Evolutionary conservation across 345 rosid species (phyloP).

Genomic region (Durio zibethinus): DNA sequence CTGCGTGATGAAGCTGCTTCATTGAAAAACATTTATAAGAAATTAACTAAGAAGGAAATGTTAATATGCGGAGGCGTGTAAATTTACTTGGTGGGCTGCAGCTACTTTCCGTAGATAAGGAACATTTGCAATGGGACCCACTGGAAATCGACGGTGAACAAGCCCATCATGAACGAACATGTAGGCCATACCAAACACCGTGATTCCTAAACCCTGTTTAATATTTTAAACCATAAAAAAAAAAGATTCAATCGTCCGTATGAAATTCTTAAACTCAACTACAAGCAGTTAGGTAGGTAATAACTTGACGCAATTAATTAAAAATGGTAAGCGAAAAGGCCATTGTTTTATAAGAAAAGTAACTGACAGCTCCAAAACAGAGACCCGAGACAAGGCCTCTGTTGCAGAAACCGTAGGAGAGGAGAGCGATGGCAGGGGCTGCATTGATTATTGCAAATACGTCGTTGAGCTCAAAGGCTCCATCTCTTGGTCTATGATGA

Average conservation of each 20-base stretch:
- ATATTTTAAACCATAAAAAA: not conserved
- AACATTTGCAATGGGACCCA: conserved; percentile 61
- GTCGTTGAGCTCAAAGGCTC: conserved; percentile 61
- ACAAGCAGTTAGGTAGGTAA: too few relatives aligned
- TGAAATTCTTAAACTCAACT: too few relatives aligned
- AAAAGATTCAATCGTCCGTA: too few relatives aligned
- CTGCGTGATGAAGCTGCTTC: conserved; percentile 56
- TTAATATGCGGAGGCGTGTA: not conserved
- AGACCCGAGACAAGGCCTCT: conserved; percentile 56
- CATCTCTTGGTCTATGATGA: conserved; percentile 60
- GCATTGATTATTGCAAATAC: conserved; percentile 58
- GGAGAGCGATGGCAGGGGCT: conserved; percentile 51
- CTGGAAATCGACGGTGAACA: conserved; percentile 69
- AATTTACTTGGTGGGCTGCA: conserved; percentile 58
- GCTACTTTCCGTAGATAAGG: conserved; percentile 59
- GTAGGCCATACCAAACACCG: conserved; percentile 70
- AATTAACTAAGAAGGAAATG: not conserved
- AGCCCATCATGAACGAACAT: conserved; percentile 75
- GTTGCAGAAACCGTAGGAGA: conserved; percentile 46
- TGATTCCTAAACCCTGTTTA: conserved; percentile 58
- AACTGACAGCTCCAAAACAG: conserved; percentile 63
- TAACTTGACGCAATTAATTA: too few relatives aligned
- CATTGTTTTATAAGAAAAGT: too few relatives aligned
- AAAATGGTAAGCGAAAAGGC: too few relatives aligned
- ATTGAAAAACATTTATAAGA: too few relatives aligned